Base-by-base conservation (phyloP, 805 yeast genomes). In the Wickerhamiella kazuoi region DNA sequence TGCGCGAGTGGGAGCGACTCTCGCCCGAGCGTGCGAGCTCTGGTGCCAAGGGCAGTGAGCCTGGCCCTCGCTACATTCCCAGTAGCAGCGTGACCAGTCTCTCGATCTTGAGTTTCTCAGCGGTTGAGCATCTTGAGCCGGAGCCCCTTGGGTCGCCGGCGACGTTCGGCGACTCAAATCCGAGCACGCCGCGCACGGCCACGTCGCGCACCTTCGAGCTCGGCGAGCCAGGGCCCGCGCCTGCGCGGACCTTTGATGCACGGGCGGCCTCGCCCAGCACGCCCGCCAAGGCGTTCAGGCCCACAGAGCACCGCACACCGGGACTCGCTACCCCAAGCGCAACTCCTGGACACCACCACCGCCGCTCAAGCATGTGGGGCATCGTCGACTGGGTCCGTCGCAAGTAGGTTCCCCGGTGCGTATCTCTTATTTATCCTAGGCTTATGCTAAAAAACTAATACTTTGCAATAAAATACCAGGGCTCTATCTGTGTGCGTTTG, bases 21-120 rank as follows among this genome's bases (percentile, higher is more conserved):
- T 23, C 26, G 26, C 26, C 26, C n/a, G 23, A 33, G 28, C 15
- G 21, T 3, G 11, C 19, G 38, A 21, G 18, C 18, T 19, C 28
- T 11, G 16, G 17, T 13, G 20, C 34, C 8, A n/a, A n/a, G n/a
- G n/a, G n/a, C n/a, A n/a, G n/a, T n/a, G n/a, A n/a, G n/a, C n/a
- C n/a, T n/a, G n/a, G n/a, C n/a, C n/a, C n/a, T n/a, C n/a, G n/a
- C n/a, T n/a, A n/a, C n/a, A n/a, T n/a, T n/a, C n/a, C n/a, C n/a
- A n/a, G n/a, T n/a, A n/a, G n/a, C n/a, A 23, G 30, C 30, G 23
- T 37, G n/a, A 8, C 30, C 19, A n/a, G 21, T 26, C 39, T 37
- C 30, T 32, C 35, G 11, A 37, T 37, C 23, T 26, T 37, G 18
- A 35, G 30, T 14, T 29, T 29, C 14, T 7, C 31, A 8, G 6